These are phyloP conservation scores for Rhizopogon salebrosus DNA, from an alignment of 768 basidiomycete genomes.

Conservation along the genomic window DNA sequence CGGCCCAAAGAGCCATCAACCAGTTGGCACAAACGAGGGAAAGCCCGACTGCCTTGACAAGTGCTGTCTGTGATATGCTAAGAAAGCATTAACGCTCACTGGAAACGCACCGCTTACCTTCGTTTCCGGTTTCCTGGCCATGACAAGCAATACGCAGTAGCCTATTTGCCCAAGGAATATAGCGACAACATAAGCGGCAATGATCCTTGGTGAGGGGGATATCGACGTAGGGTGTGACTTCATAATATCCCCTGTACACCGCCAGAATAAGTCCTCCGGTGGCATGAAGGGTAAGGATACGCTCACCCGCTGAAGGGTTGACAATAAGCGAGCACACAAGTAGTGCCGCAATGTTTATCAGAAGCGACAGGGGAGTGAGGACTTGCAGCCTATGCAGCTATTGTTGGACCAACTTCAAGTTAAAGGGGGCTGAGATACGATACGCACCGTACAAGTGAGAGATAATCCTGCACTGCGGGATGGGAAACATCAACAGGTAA, in stretches of 20 bases:
- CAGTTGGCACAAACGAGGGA: conserved; percentile 76
- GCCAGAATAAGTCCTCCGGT: neutral
- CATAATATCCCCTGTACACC: conserved; percentile 41
- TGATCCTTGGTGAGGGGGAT: conserved; percentile 55
- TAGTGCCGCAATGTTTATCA: conserved; percentile 72
- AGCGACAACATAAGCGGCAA: conserved; percentile 54
- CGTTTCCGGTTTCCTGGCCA: conserved; percentile 71
- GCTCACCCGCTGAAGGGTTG: conserved; percentile 53
- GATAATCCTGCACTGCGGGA: conserved; percentile 60
- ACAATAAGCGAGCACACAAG: conserved; percentile 65
- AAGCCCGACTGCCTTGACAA: conserved; percentile 77
- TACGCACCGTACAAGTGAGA: conserved; percentile 54
- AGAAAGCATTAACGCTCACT: neutral
- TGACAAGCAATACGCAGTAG: conserved; percentile 75
- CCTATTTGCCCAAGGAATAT: conserved; percentile 70
- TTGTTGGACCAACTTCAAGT: neutral
- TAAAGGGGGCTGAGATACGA: neutral
- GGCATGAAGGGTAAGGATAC: conserved; percentile 2
- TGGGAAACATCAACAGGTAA: conserved; percentile 55
- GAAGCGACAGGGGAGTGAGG: conserved; percentile 76
- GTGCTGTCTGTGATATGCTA: conserved; percentile 40
- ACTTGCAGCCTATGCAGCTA: conserved; percentile 61
- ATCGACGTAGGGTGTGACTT: conserved; percentile 61
- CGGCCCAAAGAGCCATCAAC: conserved; percentile 75
- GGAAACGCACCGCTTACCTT: conserved; percentile 45